phyloP scores from a whole-genome alignment of 2,329 filamentous ascomycete species.

The Pyrenophora teres region DNA sequence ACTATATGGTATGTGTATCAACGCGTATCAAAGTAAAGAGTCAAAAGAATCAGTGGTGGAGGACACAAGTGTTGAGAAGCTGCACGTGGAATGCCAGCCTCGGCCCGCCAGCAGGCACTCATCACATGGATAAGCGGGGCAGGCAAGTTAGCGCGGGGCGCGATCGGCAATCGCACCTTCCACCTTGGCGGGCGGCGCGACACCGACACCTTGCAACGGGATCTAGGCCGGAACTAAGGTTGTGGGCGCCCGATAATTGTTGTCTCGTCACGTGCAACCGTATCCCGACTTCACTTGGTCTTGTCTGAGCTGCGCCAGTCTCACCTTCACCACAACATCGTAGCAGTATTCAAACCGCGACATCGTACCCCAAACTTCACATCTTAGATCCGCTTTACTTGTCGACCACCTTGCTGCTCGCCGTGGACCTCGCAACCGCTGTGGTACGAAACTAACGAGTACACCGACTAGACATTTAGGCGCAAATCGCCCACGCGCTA shows the following conservation, averaged over 20 bases:
- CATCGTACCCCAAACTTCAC: background rate
- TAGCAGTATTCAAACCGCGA: conserved; percentile 5
- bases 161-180: conserved; percentile 16
- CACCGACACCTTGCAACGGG: conserved; percentile 4
- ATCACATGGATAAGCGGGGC: conserved; percentile 24
- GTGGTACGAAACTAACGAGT: no score
- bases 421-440: no score
- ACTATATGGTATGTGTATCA: background rate
- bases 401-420: background rate
- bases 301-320: conserved; percentile 3
- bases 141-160: conserved; percentile 23
- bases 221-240: conserved; percentile 15
- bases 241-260: conserved; percentile 17
- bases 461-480: background rate
- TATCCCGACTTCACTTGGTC: conserved; percentile 22
- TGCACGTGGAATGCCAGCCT: conserved; percentile 26
- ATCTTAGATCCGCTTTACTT: background rate
- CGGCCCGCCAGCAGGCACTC: conserved; percentile 19
- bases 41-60: background rate
- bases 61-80: background rate
- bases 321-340: conserved; percentile 21
- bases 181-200: background rate
- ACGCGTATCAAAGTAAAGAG: background rate
- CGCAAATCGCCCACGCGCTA: conserved; percentile 8
- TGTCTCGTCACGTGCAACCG: conserved; percentile 29